Conservation (phyloP, 169 alveolate genomes). For the Eimeria praecox region DNA sequence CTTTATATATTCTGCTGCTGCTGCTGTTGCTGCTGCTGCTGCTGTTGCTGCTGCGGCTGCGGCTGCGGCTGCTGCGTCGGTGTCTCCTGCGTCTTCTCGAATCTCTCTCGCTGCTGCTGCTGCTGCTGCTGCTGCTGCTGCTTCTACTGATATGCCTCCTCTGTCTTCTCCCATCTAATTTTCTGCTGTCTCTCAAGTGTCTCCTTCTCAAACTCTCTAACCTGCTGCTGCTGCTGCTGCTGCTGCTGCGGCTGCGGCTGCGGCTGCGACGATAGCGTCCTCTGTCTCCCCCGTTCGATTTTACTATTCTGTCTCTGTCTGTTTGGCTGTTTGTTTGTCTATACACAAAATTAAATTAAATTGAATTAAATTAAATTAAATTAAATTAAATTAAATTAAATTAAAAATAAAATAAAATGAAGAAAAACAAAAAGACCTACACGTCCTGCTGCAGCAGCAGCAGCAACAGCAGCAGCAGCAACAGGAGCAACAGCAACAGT, state of each 20-base stretch:
- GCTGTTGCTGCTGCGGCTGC: not conserved
- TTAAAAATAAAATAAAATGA: no score
- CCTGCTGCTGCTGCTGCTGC: not conserved
- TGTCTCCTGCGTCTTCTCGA: not conserved
- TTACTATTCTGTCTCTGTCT: no score
- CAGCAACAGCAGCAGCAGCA: no score
- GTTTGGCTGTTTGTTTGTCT: no score
- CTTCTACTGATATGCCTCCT: not conserved
- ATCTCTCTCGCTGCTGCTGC: not conserved
- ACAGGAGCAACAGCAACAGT: no score
- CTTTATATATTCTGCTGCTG: no score
- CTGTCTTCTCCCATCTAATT: not conserved
- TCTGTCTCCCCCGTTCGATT: no score
- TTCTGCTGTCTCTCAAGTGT: not conserved
- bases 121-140: constrained; percentile 26
- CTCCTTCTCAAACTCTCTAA: not conserved
- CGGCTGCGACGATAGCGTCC: not conserved
- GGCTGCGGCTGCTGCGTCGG: not conserved
- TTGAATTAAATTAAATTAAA: not conserved
- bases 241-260: not conserved
- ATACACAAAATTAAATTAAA: not conserved
- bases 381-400: not conserved
- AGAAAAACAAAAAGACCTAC: no score
- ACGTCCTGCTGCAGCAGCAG: no score
- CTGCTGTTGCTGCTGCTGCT: not conserved